Evolutionary conservation across 208 protist genomes (phyloP).

Genomic region (Trypanosomatidae sp.): DNA sequence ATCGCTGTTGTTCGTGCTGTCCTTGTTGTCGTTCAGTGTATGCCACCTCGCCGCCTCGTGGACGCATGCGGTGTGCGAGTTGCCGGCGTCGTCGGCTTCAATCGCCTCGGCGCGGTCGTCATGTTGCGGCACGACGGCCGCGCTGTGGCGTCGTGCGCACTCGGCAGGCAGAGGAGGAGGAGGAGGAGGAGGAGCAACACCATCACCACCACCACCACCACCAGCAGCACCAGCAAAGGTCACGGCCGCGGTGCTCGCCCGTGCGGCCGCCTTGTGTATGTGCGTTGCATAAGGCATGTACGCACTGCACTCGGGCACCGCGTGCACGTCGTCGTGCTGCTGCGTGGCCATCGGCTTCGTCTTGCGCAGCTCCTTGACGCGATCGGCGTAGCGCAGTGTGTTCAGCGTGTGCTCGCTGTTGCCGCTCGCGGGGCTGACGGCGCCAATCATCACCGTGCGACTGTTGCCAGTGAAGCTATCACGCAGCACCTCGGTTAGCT

Average conservation of each 20-base stretch:
- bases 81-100: too few species aligned
- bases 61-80: too few species aligned
- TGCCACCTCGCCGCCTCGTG: too few species aligned
- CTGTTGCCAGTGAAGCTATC: conserved; percentile 85
- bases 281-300: conserved; percentile 1
- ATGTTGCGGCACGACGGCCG: too few species aligned
- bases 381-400: conserved; percentile 71
- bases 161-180: neutral
- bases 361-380: conserved; percentile 80
- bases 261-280: too few species aligned
- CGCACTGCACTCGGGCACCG: neutral
- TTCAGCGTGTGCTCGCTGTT: conserved; percentile 73
- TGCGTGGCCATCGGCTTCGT: conserved; percentile 12
- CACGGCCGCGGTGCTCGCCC: neutral
- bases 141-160: too few species aligned
- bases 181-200: neutral
- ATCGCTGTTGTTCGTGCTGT: too few species aligned
- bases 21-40: too few species aligned
- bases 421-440: conserved; percentile 68
- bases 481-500: conserved; percentile 87
- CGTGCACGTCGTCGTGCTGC: conserved; percentile 1
- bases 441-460: conserved; percentile 90
- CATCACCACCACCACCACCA: conserved; percentile 1
- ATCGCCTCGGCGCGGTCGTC: too few species aligned
- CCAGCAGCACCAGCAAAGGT: neutral